Percentiles rank a stretch among this genome's conserved stretches.
phyloP scores from a whole-genome alignment of 805 yeast genomes.

The Hanseniaspora pseudoguilliermondii region DNA sequence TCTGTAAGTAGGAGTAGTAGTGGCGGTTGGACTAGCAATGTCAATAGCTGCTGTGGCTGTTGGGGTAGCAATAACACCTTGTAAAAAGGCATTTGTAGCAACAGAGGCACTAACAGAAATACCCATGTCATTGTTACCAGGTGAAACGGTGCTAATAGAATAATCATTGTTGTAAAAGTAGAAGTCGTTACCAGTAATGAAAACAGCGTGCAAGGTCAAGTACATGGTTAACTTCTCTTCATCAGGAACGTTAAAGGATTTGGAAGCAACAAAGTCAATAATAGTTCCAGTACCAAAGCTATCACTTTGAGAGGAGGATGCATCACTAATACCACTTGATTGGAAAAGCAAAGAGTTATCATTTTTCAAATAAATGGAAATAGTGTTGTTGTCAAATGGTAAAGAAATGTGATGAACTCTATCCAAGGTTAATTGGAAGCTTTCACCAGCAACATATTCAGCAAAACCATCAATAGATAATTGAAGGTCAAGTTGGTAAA shows the following conservation, averaged over 20 bases:
- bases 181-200: slow-evolving; percentile 10
- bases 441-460: not conserved
- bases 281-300: slow-evolving; percentile 3
- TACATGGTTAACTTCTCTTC: slow-evolving; percentile 1
- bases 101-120: not conserved
- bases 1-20: not conserved
- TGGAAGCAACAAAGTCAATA: slow-evolving; percentile 8
- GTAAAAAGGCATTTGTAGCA: slow-evolving; percentile 4
- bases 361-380: slow-evolving; percentile 6
- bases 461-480: not conserved
- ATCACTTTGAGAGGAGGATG: not conserved
- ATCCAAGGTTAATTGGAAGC: not conserved
- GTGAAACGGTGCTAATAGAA: not conserved
- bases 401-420: slow-evolving; percentile 6
- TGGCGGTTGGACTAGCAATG: not conserved
- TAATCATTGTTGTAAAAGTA: not conserved
- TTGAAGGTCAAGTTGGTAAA: slow-evolving; percentile 2
- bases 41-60: not conserved
- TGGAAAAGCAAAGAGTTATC: slow-evolving; percentile 1
- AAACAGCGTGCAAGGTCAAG: not conserved
- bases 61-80: not conserved
- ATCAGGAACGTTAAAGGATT: slow-evolving; percentile 2
- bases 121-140: slow-evolving; percentile 8
- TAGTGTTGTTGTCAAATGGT: slow-evolving; percentile 5
- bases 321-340: not conserved